Base-by-base conservation (phyloP, 2,329 filamentous ascomycete genomes). In the Pseudogymnoascus sp. region DNA sequence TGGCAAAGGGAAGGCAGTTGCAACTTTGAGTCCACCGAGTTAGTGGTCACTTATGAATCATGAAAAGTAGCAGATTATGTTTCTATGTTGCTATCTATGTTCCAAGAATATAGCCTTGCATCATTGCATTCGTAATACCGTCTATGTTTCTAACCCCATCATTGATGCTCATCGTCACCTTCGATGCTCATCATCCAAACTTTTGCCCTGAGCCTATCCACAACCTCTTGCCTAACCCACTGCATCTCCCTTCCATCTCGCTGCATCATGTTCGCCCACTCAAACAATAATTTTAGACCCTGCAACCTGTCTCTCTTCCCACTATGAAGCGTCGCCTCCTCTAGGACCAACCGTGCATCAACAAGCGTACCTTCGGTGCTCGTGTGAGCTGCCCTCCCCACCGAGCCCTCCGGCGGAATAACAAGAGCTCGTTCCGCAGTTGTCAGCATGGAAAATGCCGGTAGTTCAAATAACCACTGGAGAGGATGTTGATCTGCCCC, bases 251-350 rank as follows among this genome's bases (percentile, higher is more conserved):
- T 78, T 64, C 75, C 74, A 60, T 76, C 73, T 65, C 67, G 70
- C 40, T 73, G 72, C 64, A 74, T 70, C 60, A 71, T 73, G 72
- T 88, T 84, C n/a, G 85, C 79, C 85, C 87, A 90, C 63, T 81
- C 81, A 71, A 90, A 88, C 65, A 91, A 73, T 3, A 87, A 70
- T 65, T 80, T 79, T 66, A 90, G 70, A 70, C 87, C 85, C 78
- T 83, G 82, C 59, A 90, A 69, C 44, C 80, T 77, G 71, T 88
- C 83, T 60, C 77, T 77, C 59, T 82, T 77, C 65, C 78, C 77
- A 63, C 79, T 80, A 1, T 72, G 65, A 67, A 77, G 66, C n/a
- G 73, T 75, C 7, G 76, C 80, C 62, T 75, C 76, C 62, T 83
- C 80, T 18, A 90, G 74, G 44, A 82, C 77, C 21, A 90, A 73